phyloP scores from a whole-genome alignment of 2,329 filamentous ascomycete genomes.

The Rhynchosporium secalis region DNA sequence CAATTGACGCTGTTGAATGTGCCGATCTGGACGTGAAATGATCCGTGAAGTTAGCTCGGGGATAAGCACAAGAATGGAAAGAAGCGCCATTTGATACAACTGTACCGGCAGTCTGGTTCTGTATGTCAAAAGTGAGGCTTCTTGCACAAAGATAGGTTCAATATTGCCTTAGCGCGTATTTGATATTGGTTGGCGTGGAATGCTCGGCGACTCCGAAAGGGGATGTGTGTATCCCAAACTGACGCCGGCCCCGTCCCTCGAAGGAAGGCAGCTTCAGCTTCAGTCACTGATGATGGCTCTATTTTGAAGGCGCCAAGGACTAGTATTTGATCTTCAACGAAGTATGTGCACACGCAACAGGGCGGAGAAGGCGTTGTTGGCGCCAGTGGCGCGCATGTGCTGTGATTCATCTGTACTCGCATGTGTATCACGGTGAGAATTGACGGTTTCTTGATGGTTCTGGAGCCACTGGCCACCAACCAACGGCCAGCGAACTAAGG shows the following conservation, averaged over 20 bases:
- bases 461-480: neutral
- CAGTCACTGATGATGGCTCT: neutral
- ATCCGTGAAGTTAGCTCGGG: slow-evolving; percentile 3
- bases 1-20: neutral
- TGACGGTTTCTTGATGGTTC: neutral
- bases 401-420: neutral
- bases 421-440: neutral
- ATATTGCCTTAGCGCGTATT: neutral
- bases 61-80: slow-evolving; percentile 5
- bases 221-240: neutral
- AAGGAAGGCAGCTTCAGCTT: neutral
- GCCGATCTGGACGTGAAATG: neutral
- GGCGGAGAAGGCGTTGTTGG: neutral
- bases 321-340: neutral
- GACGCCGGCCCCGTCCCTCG: neutral
- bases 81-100: neutral
- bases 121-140: neutral
- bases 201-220: neutral
- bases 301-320: neutral
- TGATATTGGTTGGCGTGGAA: neutral
- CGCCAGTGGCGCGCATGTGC: neutral
- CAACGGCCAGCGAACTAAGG: neutral
- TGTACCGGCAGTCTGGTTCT: neutral
- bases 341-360: neutral
- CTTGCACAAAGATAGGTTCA: neutral